Conservation (phyloP, 352 stramenopile genomes). For the Phytophthora capsici region DNA sequence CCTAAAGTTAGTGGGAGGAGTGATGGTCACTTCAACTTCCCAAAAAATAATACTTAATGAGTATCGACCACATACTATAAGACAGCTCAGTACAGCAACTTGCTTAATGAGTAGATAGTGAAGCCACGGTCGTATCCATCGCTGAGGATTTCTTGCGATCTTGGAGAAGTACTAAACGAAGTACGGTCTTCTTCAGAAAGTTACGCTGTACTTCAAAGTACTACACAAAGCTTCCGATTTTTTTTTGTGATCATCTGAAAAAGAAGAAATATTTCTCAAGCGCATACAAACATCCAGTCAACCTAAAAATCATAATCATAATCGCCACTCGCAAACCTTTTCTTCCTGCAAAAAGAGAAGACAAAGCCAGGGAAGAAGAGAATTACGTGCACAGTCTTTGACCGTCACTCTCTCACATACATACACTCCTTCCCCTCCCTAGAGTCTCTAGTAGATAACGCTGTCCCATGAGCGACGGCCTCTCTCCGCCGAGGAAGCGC, state of each 20-base stretch:
- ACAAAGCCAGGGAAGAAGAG: conserved; percentile 12
- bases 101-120: too few relatives aligned
- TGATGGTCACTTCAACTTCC: conserved; percentile 36
- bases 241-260: too few relatives aligned
- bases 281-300: conserved; percentile 22
- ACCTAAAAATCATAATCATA: conserved; percentile 4
- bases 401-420: background rate
- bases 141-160: too few relatives aligned
- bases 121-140: too few relatives aligned
- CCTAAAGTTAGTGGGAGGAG: conserved; percentile 24
- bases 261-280: conserved; percentile 11
- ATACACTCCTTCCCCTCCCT: background rate
- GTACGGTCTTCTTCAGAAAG: too few relatives aligned
- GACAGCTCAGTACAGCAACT: too few relatives aligned
- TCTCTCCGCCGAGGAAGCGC: conserved; percentile 46
- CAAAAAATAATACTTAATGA: too few relatives aligned
- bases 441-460: background rate
- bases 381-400: background rate
- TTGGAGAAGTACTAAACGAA: too few relatives aligned
- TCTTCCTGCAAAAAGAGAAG: background rate
- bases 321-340: conserved; percentile 1
- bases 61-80: too few relatives aligned
- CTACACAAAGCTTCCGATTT: too few relatives aligned
- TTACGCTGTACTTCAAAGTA: too few relatives aligned
- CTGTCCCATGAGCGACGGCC: conserved; percentile 37